Base-by-base conservation (phyloP, 768 basidiomycete genomes). In the Lentinula aciculospora region DNA sequence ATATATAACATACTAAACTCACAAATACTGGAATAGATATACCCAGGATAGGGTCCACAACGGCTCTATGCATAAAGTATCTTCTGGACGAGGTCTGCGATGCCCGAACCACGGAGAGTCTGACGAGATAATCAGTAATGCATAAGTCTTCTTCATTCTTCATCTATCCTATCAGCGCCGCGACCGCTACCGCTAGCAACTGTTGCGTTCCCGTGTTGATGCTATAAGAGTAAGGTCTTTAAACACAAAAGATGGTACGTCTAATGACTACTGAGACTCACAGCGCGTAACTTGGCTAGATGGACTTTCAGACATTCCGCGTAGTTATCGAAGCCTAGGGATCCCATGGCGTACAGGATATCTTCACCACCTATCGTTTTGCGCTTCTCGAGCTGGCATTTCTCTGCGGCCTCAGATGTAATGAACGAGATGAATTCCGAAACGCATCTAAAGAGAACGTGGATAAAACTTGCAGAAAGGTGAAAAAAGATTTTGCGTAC, bases 341-440 rank as follows among this genome's bases (percentile, higher is more conserved):
- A 81, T 34, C 81, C 75, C 92, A 98, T 94, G n/a, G 94, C 94
- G 63, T 92, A 89, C 57, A 98, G 72, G 46, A 98, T 95, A 70
- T 98, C 96, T 77, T 98, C 95, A 25, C 96, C 96, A 12, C 93
- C 94, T 44, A 98, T 94, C 58, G 96, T 98, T 78, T 98, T 98
- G 61, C 96, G 82, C 73, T 98, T 98, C 76, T 98, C 95, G 64
- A 89, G 77, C 68, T 89, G 83, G 63, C 94, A 95, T 66, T 93
- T 93, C 72, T 98, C 96, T 15, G 92, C 93, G 4, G 96, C 96
- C 71, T 98, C 96, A 44, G 88, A 91, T 28, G 95, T 97, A 75
- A 98, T 94, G 80, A 98, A 98, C 64, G 86, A 87, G 71, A 98
- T 98, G 78, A 97, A 98, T 75, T 98, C 96, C 42, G 91, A 94